phyloP scores from a whole-genome alignment of 768 basidiomycete genomes.

The Suillus cothurnatus region DNA sequence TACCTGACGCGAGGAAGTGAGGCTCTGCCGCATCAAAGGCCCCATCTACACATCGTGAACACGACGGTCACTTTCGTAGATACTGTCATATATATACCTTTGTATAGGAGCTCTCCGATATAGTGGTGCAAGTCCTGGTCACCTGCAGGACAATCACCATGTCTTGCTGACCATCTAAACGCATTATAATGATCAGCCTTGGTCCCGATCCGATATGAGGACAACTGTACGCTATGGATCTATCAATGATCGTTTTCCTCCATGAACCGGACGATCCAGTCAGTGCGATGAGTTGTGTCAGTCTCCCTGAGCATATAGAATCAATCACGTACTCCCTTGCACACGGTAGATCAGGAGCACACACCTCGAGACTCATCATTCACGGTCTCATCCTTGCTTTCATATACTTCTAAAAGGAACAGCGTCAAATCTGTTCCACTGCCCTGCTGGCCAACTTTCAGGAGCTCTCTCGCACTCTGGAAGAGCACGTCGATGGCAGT shows the following conservation, averaged over 20 bases:
- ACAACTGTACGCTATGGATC: conserved; percentile 70
- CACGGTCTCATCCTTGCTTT: conserved; percentile 68
- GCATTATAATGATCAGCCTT: conserved; percentile 20
- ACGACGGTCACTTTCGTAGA: neutral
- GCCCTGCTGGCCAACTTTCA: conserved; percentile 87
- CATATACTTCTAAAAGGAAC: conserved; percentile 85
- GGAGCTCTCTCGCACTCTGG: conserved; percentile 81
- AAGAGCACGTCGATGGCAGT: conserved; percentile 93
- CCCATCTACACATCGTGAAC: conserved; percentile 54
- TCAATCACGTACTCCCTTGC: neutral
- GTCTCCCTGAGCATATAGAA: conserved; percentile 53
- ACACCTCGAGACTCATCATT: conserved; percentile 81
- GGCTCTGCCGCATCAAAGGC: conserved; percentile 74
- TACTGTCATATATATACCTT: conserved; percentile 50
- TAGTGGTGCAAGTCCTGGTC: conserved; percentile 90
- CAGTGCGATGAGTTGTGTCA: conserved; percentile 91
- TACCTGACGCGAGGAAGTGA: conserved; percentile 84
- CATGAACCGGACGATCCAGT: conserved; percentile 79
- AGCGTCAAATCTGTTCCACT: conserved; percentile 85
- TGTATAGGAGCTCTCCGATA: conserved; percentile 84
- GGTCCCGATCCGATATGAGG: conserved; percentile 7
- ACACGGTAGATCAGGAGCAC: conserved; percentile 30
- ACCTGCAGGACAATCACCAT: conserved; percentile 79
- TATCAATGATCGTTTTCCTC: conserved; percentile 90
- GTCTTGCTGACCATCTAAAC: conserved; percentile 82